Evolutionary conservation across 345 rosid genomes (phyloP).

Genomic region (Viola odorata): DNA sequence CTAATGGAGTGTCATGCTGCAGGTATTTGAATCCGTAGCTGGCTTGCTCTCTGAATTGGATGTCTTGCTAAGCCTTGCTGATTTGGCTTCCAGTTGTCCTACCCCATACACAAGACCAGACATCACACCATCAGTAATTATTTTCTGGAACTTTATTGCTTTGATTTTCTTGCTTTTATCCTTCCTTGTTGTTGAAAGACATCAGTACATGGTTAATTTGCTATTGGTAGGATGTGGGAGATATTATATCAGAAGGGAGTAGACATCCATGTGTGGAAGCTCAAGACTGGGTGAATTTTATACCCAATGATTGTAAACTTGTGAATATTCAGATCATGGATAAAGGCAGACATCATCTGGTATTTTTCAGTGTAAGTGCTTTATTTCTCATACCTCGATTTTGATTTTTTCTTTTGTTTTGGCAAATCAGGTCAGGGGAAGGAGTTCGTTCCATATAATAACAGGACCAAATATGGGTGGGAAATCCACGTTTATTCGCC

Average conservation of each 20-base stretch:
- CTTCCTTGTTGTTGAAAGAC: slow-evolving; percentile 9
- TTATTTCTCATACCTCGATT: slow-evolving; percentile 15
- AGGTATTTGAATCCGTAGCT: slow-evolving; percentile 80
- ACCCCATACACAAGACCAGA: slow-evolving; percentile 90
- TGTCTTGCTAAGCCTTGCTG: slow-evolving; percentile 93
- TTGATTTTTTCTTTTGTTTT: slow-evolving; percentile 7
- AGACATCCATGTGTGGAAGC: slow-evolving; percentile 99
- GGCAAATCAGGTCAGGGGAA: slow-evolving; percentile 60
- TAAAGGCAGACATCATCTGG: slow-evolving; percentile 3
- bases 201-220: slow-evolving; percentile 9
- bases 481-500: slow-evolving; percentile 94
- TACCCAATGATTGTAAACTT: slow-evolving; percentile 94
- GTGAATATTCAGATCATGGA: slow-evolving; percentile 40
- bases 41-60: slow-evolving; percentile 80
- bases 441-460: slow-evolving; percentile 96
- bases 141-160: slow-evolving; percentile 12
- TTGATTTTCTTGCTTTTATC: slow-evolving; percentile 9
- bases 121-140: slow-evolving; percentile 62
- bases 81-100: slow-evolving; percentile 87
- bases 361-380: slow-evolving; percentile 20
- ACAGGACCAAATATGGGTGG: slow-evolving; percentile 99
- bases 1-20: slow-evolving; percentile 23
- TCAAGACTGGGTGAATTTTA: slow-evolving; percentile 98
- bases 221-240: slow-evolving; percentile 62
- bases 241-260: slow-evolving; percentile 79